Conservation (phyloP, 371 early-diverging fungal species). For the Synchytrium microbalum region DNA sequence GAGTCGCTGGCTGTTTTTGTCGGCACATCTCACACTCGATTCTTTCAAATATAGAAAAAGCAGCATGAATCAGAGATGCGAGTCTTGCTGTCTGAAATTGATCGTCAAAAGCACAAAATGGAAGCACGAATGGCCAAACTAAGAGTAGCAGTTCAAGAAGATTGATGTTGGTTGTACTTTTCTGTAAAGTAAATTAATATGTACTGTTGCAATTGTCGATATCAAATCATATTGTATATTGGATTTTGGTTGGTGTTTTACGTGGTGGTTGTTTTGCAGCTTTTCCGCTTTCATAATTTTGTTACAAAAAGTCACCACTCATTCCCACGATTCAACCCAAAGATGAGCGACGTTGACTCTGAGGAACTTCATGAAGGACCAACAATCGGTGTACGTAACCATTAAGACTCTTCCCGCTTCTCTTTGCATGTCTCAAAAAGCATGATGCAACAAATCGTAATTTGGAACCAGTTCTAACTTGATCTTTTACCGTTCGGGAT, state of each 20-base stretch:
- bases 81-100: constrained; percentile 23
- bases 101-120: constrained; percentile 22
- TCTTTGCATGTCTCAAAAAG: too few species aligned
- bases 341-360: not conserved
- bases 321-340: not conserved
- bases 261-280: too few species aligned
- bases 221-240: too few species aligned
- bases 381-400: not conserved
- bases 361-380: not conserved
- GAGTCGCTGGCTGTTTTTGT: too few species aligned
- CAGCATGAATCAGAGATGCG: constrained; percentile 19
- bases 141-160: constrained; percentile 28
- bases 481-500: too few species aligned
- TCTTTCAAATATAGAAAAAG: constrained; percentile 8
- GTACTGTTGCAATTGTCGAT: too few species aligned
- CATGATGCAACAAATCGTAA: too few species aligned
- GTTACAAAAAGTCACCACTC: not conserved
- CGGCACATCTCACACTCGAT: not conserved
- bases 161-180: not conserved
- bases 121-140: constrained; percentile 23
- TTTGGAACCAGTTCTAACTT: too few species aligned
- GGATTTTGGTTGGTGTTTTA: too few species aligned
- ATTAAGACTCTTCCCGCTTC: too few species aligned
- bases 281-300: not conserved
- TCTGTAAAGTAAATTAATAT: too few species aligned